Conservation (phyloP, 2,329 filamentous ascomycete species). For the Colletotrichum tropicicola region DNA sequence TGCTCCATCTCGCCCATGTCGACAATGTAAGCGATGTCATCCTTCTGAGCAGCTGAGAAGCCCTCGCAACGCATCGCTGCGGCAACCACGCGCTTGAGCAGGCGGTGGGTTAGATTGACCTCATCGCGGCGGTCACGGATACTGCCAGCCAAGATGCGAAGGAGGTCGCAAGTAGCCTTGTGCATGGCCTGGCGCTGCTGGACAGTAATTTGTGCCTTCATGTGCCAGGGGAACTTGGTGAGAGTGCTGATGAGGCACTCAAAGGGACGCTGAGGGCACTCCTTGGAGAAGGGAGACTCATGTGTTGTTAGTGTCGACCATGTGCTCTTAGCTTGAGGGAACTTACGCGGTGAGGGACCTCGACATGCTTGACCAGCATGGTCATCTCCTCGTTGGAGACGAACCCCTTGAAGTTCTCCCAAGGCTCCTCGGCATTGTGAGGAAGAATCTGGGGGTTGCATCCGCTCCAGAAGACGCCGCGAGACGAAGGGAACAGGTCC, state of each 20-base stretch:
- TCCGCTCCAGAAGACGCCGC: constrained; percentile 64
- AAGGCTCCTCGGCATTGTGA: constrained; percentile 47
- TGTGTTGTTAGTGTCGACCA: neutral
- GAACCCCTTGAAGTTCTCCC: constrained; percentile 67
- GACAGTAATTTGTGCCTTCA: constrained; percentile 64
- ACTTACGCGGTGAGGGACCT: constrained; percentile 69
- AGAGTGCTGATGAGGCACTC: constrained; percentile 73
- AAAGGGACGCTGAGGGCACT: constrained; percentile 71
- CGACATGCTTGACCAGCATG: constrained; percentile 71
- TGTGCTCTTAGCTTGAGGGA: neutral
- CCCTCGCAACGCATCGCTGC: constrained; percentile 66
- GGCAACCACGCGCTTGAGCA: constrained; percentile 61
- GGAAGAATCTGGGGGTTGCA: constrained; percentile 49
- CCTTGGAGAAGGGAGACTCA: constrained; percentile 67
- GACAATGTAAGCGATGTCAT: constrained; percentile 60
- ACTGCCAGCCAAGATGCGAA: constrained; percentile 36
- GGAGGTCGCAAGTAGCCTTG: constrained; percentile 57
- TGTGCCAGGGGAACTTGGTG: constrained; percentile 71
- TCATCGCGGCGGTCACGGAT: constrained; percentile 44
- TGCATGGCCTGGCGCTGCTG: constrained; percentile 64
- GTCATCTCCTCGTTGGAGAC: constrained; percentile 69
- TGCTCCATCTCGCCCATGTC: constrained; percentile 45
- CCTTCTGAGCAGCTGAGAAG: constrained; percentile 69
- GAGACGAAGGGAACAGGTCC: constrained; percentile 68
- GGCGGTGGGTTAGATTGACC: constrained; percentile 58